Percentiles rank a stretch among this genome's conserved stretches.
phyloP scores from a whole-genome alignment of 805 yeast genomes.

The Sugiyamaella lignohabitans region DNA sequence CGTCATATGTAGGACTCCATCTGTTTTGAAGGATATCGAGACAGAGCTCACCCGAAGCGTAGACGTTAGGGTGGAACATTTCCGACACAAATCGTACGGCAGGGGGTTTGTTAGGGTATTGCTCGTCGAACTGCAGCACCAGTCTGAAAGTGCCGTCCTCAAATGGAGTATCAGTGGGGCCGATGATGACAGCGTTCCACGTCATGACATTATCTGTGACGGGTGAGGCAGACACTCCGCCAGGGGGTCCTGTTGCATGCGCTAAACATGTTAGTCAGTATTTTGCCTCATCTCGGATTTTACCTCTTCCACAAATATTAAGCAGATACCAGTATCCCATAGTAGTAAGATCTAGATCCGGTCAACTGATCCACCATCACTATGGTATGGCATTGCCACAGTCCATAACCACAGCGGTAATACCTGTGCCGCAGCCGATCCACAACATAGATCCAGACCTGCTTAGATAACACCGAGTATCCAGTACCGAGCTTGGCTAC shows the following conservation, averaged over 20 bases:
- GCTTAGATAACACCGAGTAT: too few relatives aligned
- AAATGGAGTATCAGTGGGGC: conserved; percentile 95
- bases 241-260: conserved; percentile 99
- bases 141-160: conserved; percentile 96
- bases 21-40: conserved; percentile 92
- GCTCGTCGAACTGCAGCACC: conserved; percentile 85
- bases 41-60: conserved; percentile 92
- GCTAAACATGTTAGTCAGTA: conserved; percentile 33
- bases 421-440: too few relatives aligned
- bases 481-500: too few relatives aligned
- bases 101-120: conserved; percentile 96
- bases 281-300: too few relatives aligned
- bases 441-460: too few relatives aligned
- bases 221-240: conserved; percentile 96
- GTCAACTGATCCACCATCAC: too few relatives aligned
- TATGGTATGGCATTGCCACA: too few relatives aligned
- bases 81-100: conserved; percentile 81
- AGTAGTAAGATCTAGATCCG: too few relatives aligned
- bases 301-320: too few relatives aligned
- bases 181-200: conserved; percentile 96
- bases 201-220: conserved; percentile 95
- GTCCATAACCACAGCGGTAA: too few relatives aligned
- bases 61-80: conserved; percentile 98
- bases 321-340: too few relatives aligned
- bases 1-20: conserved; percentile 99